Percentiles rank a stretch among this genome's conserved stretches.
These are phyloP conservation scores for Paecilomyces niveus DNA, from an alignment of 2,329 filamentous ascomycete genomes.

Conservation along the genomic window DNA sequence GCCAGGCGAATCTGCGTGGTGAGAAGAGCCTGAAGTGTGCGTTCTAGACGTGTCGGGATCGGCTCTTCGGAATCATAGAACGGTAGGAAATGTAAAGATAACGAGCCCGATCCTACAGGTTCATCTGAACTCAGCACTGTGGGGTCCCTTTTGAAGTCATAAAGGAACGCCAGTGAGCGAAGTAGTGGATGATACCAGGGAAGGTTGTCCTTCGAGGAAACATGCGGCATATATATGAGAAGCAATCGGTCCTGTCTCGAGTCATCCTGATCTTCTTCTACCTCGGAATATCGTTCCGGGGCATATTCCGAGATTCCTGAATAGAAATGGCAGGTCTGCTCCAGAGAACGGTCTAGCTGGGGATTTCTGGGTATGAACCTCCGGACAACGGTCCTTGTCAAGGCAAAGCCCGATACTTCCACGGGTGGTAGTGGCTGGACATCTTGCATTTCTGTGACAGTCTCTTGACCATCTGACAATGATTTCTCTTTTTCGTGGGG, in stretches of 20 bases:
- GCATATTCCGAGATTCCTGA: constrained; percentile 3
- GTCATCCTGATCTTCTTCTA: constrained; percentile 12
- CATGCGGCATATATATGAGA: constrained; percentile 74
- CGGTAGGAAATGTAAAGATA: constrained; percentile 48
- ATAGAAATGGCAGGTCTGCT: constrained; percentile 79
- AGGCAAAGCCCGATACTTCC: constrained; percentile 23
- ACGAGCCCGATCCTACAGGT: constrained; percentile 20
- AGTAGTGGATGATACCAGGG: constrained; percentile 87
- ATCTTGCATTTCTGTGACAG: constrained; percentile 1
- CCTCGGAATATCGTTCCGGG: constrained; percentile 15
- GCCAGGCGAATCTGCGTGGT: constrained; percentile 31
- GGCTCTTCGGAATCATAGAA: constrained; percentile 31
- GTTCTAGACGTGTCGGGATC: constrained; percentile 30
- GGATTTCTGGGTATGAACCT: constrained; percentile 77
- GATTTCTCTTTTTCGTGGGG: constrained; percentile 23
- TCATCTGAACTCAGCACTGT: constrained; percentile 19
- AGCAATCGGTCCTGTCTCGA: constrained; percentile 39
- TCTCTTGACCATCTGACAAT: constrained; percentile 3
- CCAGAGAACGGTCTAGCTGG: constrained; percentile 63
- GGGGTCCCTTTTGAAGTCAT: constrained; percentile 38
- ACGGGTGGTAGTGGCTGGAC: constrained; percentile 14
- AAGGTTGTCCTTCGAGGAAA: constrained; percentile 52
- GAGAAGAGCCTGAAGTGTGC: constrained; percentile 30
- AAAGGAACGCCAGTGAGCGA: constrained; percentile 65
- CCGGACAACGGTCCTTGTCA: constrained; percentile 62